Conservation (phyloP, 768 basidiomycete species). For the Rhizopogon roseolus region DNA sequence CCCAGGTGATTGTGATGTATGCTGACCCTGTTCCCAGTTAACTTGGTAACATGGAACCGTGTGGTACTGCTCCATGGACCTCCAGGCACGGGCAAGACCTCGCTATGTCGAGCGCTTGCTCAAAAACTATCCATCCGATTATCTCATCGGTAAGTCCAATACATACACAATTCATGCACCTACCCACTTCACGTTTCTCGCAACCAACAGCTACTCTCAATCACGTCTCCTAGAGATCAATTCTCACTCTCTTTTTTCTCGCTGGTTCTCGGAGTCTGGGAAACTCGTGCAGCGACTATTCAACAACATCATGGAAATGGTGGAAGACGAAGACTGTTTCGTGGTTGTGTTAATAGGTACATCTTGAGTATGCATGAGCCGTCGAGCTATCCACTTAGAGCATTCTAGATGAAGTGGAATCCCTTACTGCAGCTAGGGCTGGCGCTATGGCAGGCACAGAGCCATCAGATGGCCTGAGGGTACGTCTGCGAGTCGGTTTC, state of each 20-base stretch:
- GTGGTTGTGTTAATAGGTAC: constrained; percentile 91
- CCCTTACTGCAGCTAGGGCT: constrained; percentile 88
- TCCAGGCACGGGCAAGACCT: constrained; percentile 97
- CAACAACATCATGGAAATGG: constrained; percentile 81
- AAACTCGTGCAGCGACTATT: constrained; percentile 96
- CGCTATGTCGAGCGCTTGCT: constrained; percentile 88
- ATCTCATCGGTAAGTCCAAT: constrained; percentile 59
- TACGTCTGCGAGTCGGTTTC: constrained; percentile 28
- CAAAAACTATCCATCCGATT: constrained; percentile 93
- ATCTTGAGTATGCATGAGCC: constrained; percentile 1
- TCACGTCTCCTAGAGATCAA: constrained; percentile 94
- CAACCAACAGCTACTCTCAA: constrained; percentile 63
- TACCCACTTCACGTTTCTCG: constrained; percentile 1
- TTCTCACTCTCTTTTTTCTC: constrained; percentile 95
- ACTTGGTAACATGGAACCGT: constrained; percentile 93
- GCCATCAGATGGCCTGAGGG: constrained; percentile 89
- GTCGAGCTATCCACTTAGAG: constrained; percentile 1
- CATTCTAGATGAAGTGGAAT: constrained; percentile 87
- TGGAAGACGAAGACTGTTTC: constrained; percentile 88
- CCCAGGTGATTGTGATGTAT: neutral
- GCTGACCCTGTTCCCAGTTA: constrained; percentile 43
- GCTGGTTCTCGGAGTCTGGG: constrained; percentile 99
- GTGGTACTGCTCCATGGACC: constrained; percentile 94
- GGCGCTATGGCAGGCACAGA: constrained; percentile 95
- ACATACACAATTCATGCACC: constrained; percentile 1